phyloP scores from a whole-genome alignment of 768 basidiomycete species.

The Russula ochroleuca region DNA sequence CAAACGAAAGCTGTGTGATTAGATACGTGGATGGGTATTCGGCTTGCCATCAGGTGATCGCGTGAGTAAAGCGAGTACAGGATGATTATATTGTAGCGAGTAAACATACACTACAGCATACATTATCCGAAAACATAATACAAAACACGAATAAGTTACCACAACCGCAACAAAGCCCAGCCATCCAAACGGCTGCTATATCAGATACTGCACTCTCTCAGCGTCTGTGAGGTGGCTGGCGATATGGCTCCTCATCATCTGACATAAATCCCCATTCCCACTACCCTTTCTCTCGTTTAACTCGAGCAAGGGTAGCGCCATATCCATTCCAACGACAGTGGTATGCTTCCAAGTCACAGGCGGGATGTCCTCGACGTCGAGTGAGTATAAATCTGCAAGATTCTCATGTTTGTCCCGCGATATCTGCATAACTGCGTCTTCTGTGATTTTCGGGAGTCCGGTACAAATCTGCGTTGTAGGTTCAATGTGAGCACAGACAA shows the following conservation, averaged over 20 bases:
- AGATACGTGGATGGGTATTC: conserved; percentile 42
- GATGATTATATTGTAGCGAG: background rate
- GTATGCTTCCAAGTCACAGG: background rate
- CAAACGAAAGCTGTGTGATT: conserved; percentile 84
- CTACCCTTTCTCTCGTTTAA: conserved; percentile 5
- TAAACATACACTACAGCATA: too few species aligned
- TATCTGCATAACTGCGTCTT: conserved; percentile 16
- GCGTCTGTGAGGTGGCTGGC: conserved; percentile 20
- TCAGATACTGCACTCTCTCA: conserved; percentile 9
- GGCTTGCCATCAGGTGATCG: background rate
- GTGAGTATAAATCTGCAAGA: conserved; percentile 14
- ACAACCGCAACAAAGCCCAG: background rate
- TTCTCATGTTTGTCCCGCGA: conserved; percentile 17
- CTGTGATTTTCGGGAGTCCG: conserved; percentile 16
- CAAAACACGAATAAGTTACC: background rate
- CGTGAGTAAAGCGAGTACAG: too few species aligned
- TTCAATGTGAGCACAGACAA: background rate
- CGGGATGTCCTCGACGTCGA: conserved; percentile 22
- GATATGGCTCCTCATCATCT: conserved; percentile 19
- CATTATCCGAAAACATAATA: too few species aligned
- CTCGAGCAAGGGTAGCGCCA: conserved; percentile 10
- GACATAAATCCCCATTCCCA: conserved; percentile 6
- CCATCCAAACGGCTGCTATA: background rate
- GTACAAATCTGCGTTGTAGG: conserved; percentile 1
- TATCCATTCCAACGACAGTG: conserved; percentile 8